phyloP scores from a whole-genome alignment of 371 early-diverging fungal genomes.

The Mortierella sp. region DNA sequence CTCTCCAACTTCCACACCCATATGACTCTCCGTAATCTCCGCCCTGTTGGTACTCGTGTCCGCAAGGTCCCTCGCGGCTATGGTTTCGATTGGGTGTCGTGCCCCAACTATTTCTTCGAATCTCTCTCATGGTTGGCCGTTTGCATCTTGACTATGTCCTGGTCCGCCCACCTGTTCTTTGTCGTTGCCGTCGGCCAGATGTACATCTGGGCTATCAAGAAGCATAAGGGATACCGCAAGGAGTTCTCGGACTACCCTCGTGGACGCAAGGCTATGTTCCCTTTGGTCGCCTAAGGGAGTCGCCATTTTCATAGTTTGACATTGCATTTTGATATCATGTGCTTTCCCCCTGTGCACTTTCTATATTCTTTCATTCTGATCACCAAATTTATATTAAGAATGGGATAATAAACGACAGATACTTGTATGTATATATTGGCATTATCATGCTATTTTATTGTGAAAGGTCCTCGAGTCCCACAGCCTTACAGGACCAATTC shows the following conservation, averaged over 20 bases:
- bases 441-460: neutral
- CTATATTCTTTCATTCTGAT: neutral
- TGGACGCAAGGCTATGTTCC: constrained; percentile 90
- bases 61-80: constrained; percentile 95
- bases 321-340: neutral
- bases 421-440: neutral
- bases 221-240: constrained; percentile 91
- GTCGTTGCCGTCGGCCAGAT: constrained; percentile 89
- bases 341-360: neutral
- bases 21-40: constrained; percentile 89
- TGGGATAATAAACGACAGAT: neutral
- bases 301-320: neutral
- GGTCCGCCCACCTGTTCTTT: constrained; percentile 84
- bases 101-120: constrained; percentile 96
- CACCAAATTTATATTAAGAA: neutral
- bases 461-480: constrained; percentile 20
- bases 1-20: constrained; percentile 90
- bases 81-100: constrained; percentile 92
- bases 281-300: constrained; percentile 77
- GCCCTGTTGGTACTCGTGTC: constrained; percentile 90
- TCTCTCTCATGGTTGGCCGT: constrained; percentile 87
- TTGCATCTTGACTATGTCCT: constrained; percentile 80
- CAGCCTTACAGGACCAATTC: constrained; percentile 38
- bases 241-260: constrained; percentile 96
- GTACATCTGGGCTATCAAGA: constrained; percentile 97